Evolutionary conservation across 2,329 filamentous ascomycete species (phyloP), one percentile per base, ranked within the genome.

Genomic region (Nemania sp.): DNA sequence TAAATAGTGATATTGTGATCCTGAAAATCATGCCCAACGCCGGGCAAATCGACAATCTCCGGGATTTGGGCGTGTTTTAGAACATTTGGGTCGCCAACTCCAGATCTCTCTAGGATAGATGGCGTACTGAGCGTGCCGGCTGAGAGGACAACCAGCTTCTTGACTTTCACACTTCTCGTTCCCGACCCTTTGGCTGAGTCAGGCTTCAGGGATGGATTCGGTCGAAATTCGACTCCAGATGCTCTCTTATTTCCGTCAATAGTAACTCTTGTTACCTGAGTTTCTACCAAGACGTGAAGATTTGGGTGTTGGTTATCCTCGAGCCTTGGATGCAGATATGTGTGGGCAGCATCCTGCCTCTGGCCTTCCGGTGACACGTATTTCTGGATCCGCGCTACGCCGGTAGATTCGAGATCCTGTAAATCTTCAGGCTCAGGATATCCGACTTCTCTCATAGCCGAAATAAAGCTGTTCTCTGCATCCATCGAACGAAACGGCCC

Each of bases 81-180:
- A 14, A 81, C 65, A 14, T 74, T 65, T 5, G 72, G 68, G 28
- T 75, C 71, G 24, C 76, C 78, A 3, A 82, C 61, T 22, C 80
- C 80, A 12, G 79, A 82, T 23, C 79, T 70, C 61, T 82, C 78
- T 0, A 83, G 72, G n/a, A 82, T 68, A 3, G 69, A 63, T 5
- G 37, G 37, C 8, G 20, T 40, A 2, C 37, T 22, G 37, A 40
- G 24, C 8, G 20, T n/a, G 9, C 37, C 37, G 3, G 37, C 37
- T 6, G 37, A 40, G 6, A 40, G 2, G 11, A 40, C 9, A 3
- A 40, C 20, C 4, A 40, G 12, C 9, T 40, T 40, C 6, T 22
- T 14, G 6, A 22, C 37, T n/a, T n/a, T n/a, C n/a, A n/a, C n/a
- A n/a, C n/a, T n/a, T n/a, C n/a, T n/a, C n/a, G n/a, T n/a, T n/a